Evolutionary conservation across 768 basidiomycete genomes (phyloP).

Genomic region (Leccinum subgranulosum): DNA sequence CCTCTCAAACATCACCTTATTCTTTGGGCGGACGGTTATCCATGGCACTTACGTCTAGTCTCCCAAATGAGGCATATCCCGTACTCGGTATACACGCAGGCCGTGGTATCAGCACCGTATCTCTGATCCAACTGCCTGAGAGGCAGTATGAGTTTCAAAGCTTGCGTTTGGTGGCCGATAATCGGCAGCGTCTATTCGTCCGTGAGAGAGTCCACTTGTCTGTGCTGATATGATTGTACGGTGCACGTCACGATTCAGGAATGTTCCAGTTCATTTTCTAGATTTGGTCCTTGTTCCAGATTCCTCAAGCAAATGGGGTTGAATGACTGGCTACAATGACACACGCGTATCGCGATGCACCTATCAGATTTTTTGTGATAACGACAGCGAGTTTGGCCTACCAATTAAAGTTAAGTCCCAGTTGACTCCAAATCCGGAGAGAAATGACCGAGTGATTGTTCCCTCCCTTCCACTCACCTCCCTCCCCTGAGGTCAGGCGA

Average conservation of each 20-base stretch:
- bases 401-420: slow-evolving; percentile 12
- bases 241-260: slow-evolving; percentile 25
- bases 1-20: not conserved
- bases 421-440: slow-evolving; percentile 12
- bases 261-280: slow-evolving; percentile 16
- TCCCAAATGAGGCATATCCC: slow-evolving; percentile 4
- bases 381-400: slow-evolving; percentile 5
- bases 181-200: slow-evolving; percentile 20
- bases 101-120: slow-evolving; percentile 19
- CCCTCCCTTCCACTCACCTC: not conserved
- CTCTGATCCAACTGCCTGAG: slow-evolving; percentile 19
- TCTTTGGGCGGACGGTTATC: not conserved
- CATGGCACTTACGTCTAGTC: not conserved
- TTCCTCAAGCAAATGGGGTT: slow-evolving; percentile 12
- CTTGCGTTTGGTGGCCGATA: slow-evolving; percentile 15
- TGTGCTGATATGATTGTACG: slow-evolving; percentile 20
- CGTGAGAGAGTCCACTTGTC: slow-evolving; percentile 23
- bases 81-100: slow-evolving; percentile 2
- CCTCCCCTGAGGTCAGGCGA: not conserved
- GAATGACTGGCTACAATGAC: slow-evolving; percentile 3
- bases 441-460: slow-evolving; percentile 13
- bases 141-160: slow-evolving; percentile 23
- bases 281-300: slow-evolving; percentile 22
- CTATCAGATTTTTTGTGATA: not conserved
- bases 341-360: slow-evolving; percentile 27